Base-by-base conservation (phyloP, 768 basidiomycete genomes). In the Udeniomyces megalosporus region DNA sequence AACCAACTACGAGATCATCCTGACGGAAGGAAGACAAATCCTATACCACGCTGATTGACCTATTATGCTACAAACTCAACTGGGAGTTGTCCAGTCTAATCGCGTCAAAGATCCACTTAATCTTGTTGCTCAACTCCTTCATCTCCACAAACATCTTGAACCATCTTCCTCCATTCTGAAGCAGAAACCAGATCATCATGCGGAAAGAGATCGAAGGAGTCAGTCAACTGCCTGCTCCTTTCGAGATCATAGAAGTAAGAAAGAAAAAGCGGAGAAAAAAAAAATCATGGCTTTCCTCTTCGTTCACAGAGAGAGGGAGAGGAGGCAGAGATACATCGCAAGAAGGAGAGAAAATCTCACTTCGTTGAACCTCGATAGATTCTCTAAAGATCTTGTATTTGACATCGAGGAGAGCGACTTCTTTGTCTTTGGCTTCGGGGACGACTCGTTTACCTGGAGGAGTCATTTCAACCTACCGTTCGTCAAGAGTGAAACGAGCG, bases 401-500 rank as follows among this genome's bases (percentile, higher is more conserved):
- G 8, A 84, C 88, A 59, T 88, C 82, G 55, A 97, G 76, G 51
- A 97, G 72, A 69, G 77, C 84, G 73, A 81, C 82, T 74, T 86
- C 88, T 72, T 76, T 80, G 0, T 72, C 65, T 11, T 54, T 49
- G 12, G 82, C 82, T 17, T 76, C 75, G 2, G 92, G 88, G 7
- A 74, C 70, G 35, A 99, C 78, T 48, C 84, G 76, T 17, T 79
- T 81, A 4, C 86, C 93, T 1, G 82, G 76, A 35, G 87, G 85
- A 7, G 91, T 93, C 95, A 99, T 97, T 67, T 89, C 84, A 34
- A 86, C 81, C 88, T 89, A n/a, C n/a, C n/a, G n/a, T n/a, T n/a
- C n/a, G n/a, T n/a, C n/a, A 47, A 46, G 32, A 38, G 1, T 7
- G 24, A 24, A 4, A 34, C 15, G 22, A 52, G 24, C 6, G 42